Conservation (phyloP, 1,284 basidiomycete species). For the Rhizoctonia solani region DNA sequence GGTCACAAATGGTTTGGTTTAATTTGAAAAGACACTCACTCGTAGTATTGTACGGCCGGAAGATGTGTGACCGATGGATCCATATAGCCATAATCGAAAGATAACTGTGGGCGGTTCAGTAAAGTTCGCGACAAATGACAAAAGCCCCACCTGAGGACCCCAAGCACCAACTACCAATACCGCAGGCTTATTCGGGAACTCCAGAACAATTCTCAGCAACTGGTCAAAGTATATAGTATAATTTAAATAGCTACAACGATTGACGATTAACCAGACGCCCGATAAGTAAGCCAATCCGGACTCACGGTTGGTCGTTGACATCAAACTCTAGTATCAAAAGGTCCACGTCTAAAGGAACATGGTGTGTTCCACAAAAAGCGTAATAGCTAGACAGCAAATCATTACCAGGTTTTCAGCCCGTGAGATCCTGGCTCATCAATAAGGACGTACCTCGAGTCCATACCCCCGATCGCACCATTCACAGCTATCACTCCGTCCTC, state of each 20-base stretch:
- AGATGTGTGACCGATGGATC: slow-evolving; percentile 35
- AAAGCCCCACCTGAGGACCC: slow-evolving; percentile 30
- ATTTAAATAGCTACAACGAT: slow-evolving; percentile 25
- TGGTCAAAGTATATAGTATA: slow-evolving; percentile 37
- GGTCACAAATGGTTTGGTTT: background rate
- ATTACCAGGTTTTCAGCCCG: background rate
- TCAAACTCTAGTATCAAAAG: slow-evolving; percentile 37
- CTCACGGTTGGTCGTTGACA: slow-evolving; percentile 37
- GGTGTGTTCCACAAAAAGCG: slow-evolving; percentile 37
- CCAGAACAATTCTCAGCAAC: slow-evolving; percentile 32
- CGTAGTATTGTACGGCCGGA: slow-evolving; percentile 36
- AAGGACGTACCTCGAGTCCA: slow-evolving; percentile 34
- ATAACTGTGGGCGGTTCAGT: background rate
- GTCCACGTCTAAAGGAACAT: slow-evolving; percentile 34
- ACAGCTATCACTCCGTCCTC: slow-evolving; percentile 21
- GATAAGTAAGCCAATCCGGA: background rate
- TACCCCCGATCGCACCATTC: slow-evolving; percentile 36
- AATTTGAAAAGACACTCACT: slow-evolving; percentile 9
- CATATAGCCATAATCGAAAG: slow-evolving; percentile 34
- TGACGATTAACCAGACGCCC: background rate
- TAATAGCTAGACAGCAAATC: slow-evolving; percentile 32
- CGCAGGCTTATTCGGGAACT: slow-evolving; percentile 34
- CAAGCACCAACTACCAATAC: slow-evolving; percentile 35
- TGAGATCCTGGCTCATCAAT: background rate
- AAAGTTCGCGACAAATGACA: too few relatives aligned